Evolutionary conservation across 1,139 yeast species (phyloP).

Genomic region (Pichia norvegensis): DNA sequence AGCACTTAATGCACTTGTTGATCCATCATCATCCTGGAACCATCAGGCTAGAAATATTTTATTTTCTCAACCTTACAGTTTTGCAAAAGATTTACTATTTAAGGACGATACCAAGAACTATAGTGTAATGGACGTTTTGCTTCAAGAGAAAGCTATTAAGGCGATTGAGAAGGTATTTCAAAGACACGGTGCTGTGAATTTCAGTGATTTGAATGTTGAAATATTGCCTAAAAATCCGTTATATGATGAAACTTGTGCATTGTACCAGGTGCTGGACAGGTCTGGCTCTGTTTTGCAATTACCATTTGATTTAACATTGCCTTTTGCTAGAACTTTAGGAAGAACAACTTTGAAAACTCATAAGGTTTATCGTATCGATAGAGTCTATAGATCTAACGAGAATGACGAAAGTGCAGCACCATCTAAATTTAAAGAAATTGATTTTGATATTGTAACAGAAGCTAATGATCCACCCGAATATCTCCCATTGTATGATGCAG

Average conservation of each 20-base stretch:
- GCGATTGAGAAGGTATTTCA: slow-evolving; percentile 55
- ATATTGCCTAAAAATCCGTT: slow-evolving; percentile 77
- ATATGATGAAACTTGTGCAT: slow-evolving; percentile 51
- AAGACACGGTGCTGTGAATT: slow-evolving; percentile 82
- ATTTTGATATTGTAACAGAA: slow-evolving; percentile 66
- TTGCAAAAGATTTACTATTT: slow-evolving; percentile 75
- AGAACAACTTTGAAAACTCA: slow-evolving; percentile 47
- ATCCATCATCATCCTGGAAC: slow-evolving; percentile 92
- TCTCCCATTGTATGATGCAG: slow-evolving; percentile 67
- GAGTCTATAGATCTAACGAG: slow-evolving; percentile 67
- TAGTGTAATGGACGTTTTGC: slow-evolving; percentile 33
- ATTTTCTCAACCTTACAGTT: slow-evolving; percentile 73
- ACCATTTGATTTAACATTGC: slow-evolving; percentile 82
- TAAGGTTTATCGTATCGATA: slow-evolving; percentile 67
- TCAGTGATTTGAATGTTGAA: slow-evolving; percentile 46
- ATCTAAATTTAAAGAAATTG: slow-evolving; percentile 68
- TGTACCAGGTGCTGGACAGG: slow-evolving; percentile 74
- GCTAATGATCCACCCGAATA: slow-evolving; percentile 32
- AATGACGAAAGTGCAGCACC: slow-evolving; percentile 62
- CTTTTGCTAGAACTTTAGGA: slow-evolving; percentile 79
- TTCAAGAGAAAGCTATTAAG: slow-evolving; percentile 45
- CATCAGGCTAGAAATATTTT: slow-evolving; percentile 81
- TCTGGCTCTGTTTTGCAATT: slow-evolving; percentile 82
- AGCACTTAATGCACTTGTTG: slow-evolving; percentile 75
- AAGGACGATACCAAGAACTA: slow-evolving; percentile 37